A percentile compares a stretch with the other conserved stretches of the same genome.
phyloP scores from a whole-genome alignment of 2,329 filamentous ascomycete species.

The Penicillium sumatraense region DNA sequence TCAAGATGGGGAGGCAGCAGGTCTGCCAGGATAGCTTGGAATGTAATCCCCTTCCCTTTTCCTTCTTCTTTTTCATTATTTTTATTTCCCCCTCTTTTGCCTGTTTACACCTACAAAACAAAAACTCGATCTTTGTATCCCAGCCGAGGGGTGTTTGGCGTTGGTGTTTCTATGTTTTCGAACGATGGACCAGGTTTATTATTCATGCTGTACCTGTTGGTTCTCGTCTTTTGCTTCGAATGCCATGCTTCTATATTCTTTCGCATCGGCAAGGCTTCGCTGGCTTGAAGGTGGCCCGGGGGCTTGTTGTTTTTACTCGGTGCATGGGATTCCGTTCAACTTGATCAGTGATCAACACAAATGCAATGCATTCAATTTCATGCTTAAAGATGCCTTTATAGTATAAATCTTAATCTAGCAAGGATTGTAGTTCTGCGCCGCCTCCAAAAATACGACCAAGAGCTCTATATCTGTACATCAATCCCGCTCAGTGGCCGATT shows the following conservation, averaged over 20 bases:
- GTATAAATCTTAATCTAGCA: too few relatives aligned
- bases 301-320: not conserved
- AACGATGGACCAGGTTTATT: not conserved
- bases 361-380: not conserved
- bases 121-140: not conserved
- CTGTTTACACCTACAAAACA: not conserved
- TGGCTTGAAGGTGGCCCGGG: not conserved
- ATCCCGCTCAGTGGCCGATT: constrained; percentile 17
- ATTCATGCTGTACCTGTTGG: not conserved
- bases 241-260: not conserved
- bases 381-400: not conserved
- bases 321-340: not conserved
- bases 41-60: not conserved
- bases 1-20: constrained; percentile 9
- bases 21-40: not conserved
- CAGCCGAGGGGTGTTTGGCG: not conserved
- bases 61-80: not conserved
- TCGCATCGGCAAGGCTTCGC: not conserved
- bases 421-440: too few relatives aligned
- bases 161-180: not conserved
- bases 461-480: constrained; percentile 10
- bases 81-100: not conserved
- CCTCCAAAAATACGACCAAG: too few relatives aligned
- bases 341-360: not conserved
- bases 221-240: not conserved